A percentile compares a stretch with the other conserved stretches of the same genome.
Conservation (phyloP, 2,329 filamentous ascomycete genomes). For the Atkinsonella texensis region DNA sequence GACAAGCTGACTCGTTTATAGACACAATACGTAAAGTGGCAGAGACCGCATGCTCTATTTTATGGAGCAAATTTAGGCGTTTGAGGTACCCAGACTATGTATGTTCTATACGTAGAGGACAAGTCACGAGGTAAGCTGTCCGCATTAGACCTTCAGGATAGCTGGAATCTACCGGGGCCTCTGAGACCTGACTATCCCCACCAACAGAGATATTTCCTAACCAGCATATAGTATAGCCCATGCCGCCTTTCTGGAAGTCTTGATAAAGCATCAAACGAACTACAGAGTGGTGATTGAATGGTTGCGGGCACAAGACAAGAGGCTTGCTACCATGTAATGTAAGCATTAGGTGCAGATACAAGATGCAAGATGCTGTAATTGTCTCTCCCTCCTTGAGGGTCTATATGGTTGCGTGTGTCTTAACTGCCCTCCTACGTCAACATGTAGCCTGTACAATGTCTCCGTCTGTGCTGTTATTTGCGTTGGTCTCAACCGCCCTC, state of each 20-base stretch:
- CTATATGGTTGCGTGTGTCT: no score
- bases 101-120: constrained; percentile 47
- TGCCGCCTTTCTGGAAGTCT: constrained; percentile 55
- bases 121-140: constrained; percentile 46
- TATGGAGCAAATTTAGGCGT: constrained; percentile 42
- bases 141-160: no score
- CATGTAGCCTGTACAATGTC: not conserved
- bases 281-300: constrained; percentile 55
- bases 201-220: not conserved
- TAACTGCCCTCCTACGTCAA: not conserved
- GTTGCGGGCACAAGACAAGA: constrained; percentile 41
- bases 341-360: not conserved
- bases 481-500: no score
- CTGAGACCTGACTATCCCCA: no score
- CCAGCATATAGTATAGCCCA: constrained; percentile 45
- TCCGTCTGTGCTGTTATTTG: no score
- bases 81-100: constrained; percentile 37
- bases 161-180: no score
- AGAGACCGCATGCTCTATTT: constrained; percentile 49
- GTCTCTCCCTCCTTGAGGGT: not conserved
- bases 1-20: constrained; percentile 16
- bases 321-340: not conserved
- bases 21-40: constrained; percentile 55
- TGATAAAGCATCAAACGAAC: constrained; percentile 59
- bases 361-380: not conserved